Evolutionary conservation across 1,284 basidiomycete genomes (phyloP).

Genomic region (Wolfiporia cocos): DNA sequence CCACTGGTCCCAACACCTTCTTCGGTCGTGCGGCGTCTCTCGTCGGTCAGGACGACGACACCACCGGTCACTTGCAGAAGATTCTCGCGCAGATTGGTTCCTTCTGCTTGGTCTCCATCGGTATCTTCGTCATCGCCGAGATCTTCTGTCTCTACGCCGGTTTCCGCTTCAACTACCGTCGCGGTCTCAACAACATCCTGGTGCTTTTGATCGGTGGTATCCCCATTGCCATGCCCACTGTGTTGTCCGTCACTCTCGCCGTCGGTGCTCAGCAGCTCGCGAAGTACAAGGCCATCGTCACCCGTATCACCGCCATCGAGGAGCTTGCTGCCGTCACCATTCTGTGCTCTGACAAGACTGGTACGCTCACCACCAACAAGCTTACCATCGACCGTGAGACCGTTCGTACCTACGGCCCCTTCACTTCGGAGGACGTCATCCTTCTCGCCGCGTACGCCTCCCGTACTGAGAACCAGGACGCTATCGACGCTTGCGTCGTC

Average conservation of each 20-base stretch:
- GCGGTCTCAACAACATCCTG: conserved; percentile 93
- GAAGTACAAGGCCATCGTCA: conserved; percentile 98
- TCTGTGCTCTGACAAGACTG: conserved; percentile 96
- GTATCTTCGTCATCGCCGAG: conserved; percentile 88
- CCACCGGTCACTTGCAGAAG: conserved; percentile 96
- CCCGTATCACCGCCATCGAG: conserved; percentile 97
- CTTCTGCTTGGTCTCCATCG: conserved; percentile 92
- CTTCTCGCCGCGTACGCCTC: conserved; percentile 94
- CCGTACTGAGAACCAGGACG: conserved; percentile 98
- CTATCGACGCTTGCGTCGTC: conserved; percentile 89
- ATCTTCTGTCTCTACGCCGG: conserved; percentile 86
- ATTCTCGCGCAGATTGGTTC: conserved; percentile 95
- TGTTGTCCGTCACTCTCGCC: conserved; percentile 93
- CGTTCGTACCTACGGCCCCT: conserved; percentile 88
- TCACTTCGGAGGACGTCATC: conserved; percentile 87
- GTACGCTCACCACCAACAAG: conserved; percentile 98
- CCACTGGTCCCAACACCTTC: conserved; percentile 94
- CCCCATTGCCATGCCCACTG: conserved; percentile 98
- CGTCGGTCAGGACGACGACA: conserved; percentile 94
- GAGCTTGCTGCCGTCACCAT: conserved; percentile 97
- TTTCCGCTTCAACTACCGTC: conserved; percentile 86
- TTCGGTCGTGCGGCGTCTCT: conserved; percentile 94
- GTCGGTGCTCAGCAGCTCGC: conserved; percentile 97
- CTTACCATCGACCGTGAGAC: conserved; percentile 94
- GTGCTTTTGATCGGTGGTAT: conserved; percentile 98